phyloP scores from a whole-genome alignment of 2,329 filamentous ascomycete species.

The Aciculosporium take region DNA sequence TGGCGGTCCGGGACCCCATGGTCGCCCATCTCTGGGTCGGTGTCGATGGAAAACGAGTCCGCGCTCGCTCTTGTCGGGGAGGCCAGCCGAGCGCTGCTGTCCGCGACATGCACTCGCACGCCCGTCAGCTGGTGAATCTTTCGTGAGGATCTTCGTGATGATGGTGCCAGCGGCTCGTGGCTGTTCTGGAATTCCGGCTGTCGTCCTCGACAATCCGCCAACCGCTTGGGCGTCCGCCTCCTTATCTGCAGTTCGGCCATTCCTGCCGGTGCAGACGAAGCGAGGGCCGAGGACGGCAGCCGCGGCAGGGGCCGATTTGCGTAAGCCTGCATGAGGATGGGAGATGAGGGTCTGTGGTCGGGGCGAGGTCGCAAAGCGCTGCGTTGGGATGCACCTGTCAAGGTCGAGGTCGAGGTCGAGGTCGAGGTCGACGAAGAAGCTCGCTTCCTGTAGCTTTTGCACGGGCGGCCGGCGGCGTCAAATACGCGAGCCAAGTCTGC shows the following conservation, averaged over 20 bases:
- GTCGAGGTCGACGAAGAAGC: not conserved
- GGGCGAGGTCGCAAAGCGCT: constrained; percentile 1
- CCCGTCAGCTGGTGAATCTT: constrained; percentile 30
- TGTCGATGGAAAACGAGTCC: constrained; percentile 4
- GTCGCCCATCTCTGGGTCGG: not conserved
- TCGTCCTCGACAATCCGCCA: not conserved
- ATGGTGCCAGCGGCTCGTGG: not conserved
- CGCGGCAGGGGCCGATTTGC: constrained; percentile 11
- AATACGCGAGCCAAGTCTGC: not conserved
- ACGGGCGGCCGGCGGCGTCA: not conserved
- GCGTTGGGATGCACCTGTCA: not conserved
- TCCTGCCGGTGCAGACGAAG: not conserved
- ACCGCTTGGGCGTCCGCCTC: not conserved
- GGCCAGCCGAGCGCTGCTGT: constrained; percentile 3
- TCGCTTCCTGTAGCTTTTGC: not conserved
- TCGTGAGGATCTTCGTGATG: constrained; percentile 16
- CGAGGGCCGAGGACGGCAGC: constrained; percentile 5
- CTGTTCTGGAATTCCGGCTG: not conserved
- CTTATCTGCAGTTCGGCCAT: not conserved
- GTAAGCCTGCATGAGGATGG: constrained; percentile 8
- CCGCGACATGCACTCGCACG: constrained; percentile 19
- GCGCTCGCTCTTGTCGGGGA: constrained; percentile 1
- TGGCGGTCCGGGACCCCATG: constrained; percentile 2
- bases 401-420: not conserved
- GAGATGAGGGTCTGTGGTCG: constrained; percentile 4